Percentiles rank a stretch among this genome's conserved stretches.
Evolutionary conservation across 345 rosid species (phyloP).

Genomic region (Lumnitzera racemosa): DNA sequence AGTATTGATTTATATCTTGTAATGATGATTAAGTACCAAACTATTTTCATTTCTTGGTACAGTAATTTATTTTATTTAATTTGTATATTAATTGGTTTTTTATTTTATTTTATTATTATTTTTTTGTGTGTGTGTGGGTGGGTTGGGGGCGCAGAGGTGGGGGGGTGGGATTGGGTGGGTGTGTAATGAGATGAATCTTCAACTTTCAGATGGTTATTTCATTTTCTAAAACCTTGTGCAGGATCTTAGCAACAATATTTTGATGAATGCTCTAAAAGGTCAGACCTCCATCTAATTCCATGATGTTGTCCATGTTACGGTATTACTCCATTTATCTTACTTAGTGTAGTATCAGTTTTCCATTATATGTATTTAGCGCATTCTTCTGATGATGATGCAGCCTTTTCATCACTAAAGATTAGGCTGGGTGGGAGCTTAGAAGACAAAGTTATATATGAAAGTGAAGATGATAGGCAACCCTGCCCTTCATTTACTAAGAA

Average conservation of each 20-base stretch:
- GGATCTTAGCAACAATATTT: conserved; percentile 43
- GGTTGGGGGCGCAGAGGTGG: no score
- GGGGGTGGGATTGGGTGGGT: no score
- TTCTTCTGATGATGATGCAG: conserved; percentile 20
- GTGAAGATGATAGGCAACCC: conserved; percentile 28
- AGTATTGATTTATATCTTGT: no score
- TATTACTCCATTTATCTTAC: no score
- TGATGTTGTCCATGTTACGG: no score
- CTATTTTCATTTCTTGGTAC: no score
- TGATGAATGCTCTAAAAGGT: conserved; percentile 57
- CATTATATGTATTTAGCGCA: background rate
- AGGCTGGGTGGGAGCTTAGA: conserved; percentile 67
- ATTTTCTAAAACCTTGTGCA: conserved; percentile 18
- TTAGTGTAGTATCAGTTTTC: background rate
- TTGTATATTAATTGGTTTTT: no score
- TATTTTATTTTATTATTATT: no score
- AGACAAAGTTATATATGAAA: conserved; percentile 54
- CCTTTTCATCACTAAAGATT: conserved; percentile 60
- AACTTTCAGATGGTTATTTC: background rate
- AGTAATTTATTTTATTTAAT: no score
- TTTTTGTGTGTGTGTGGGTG: no score
- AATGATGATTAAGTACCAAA: no score
- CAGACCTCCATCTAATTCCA: conserved; percentile 2
- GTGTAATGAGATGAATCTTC: no score
- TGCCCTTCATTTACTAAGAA: conserved; percentile 33